A percentile compares a stretch with the other conserved stretches of the same genome.
These are phyloP conservation scores for Phytophthora sansomeana DNA, from an alignment of 352 stramenopile species.

Conservation along the genomic window DNA sequence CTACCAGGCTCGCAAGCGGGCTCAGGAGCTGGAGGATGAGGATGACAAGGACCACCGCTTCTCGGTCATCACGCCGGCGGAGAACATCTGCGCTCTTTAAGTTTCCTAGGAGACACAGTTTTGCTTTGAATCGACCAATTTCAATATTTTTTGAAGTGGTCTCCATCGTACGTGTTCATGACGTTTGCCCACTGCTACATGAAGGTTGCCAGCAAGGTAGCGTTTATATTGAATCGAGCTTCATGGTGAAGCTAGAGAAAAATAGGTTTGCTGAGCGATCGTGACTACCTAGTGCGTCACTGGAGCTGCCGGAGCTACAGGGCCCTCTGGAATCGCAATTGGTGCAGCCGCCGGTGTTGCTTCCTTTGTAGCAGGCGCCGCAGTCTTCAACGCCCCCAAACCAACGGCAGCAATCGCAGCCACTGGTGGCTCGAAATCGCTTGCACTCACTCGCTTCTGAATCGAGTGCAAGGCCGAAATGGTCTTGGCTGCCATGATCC, in stretches of 20 bases:
- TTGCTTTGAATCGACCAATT: conserved; percentile 28
- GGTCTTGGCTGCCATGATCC: conserved; percentile 85
- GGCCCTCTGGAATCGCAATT: background rate
- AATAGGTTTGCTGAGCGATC: background rate
- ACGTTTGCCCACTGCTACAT: too few relatives aligned
- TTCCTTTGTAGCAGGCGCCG: conserved; percentile 7
- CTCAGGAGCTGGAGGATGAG: conserved; percentile 61
- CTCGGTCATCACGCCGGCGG: conserved; percentile 56
- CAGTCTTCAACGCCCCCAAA: conserved; percentile 14
- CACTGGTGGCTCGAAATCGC: conserved; percentile 42
- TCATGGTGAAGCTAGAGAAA: background rate
- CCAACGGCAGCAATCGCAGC: conserved; percentile 22
- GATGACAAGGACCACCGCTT: conserved; percentile 56
- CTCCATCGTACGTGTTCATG: background rate
- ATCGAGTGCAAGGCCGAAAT: conserved; percentile 55
- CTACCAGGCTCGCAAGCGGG: conserved; percentile 78
- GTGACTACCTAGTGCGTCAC: conserved; percentile 24
- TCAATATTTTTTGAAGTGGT: conserved; percentile 35
- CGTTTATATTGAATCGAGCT: conserved; percentile 13
- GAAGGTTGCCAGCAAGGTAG: background rate
- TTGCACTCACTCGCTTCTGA: conserved; percentile 57
- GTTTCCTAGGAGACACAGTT: conserved; percentile 9
- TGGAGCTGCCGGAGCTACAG: conserved; percentile 5
- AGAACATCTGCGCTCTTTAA: conserved; percentile 67
- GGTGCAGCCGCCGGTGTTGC: background rate